Conservation (phyloP, 768 basidiomycete species). For the Pleurotus tuoliensis region DNA sequence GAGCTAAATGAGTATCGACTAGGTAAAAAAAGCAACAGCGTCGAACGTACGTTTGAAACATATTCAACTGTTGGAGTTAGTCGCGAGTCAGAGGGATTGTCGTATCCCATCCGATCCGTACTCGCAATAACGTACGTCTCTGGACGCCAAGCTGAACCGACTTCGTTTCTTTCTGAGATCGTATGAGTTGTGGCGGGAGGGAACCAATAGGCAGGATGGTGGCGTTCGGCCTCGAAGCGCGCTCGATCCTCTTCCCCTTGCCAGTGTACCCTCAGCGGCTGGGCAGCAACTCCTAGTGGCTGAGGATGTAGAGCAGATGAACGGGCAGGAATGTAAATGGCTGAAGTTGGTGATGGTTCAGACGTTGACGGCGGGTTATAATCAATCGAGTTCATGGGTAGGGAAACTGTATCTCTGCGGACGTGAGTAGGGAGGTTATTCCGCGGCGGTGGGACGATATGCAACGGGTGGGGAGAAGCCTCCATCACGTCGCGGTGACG, state of each 20-base stretch:
- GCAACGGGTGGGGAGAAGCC: conserved; percentile 10
- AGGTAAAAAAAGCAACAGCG: not conserved
- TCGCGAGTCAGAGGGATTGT: conserved; percentile 11
- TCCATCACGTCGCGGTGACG: not conserved
- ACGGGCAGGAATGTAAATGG: not conserved
- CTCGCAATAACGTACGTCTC: conserved; percentile 9
- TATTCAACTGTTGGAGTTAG: conserved; percentile 14
- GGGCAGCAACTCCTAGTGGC: conserved; percentile 18
- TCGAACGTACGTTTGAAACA: conserved; percentile 20
- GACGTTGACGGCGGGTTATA: conserved; percentile 3
- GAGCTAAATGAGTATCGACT: not conserved
- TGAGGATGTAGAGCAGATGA: conserved; percentile 14
- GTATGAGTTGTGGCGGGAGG: not conserved
- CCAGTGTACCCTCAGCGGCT: conserved; percentile 9
- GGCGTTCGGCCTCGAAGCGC: conserved; percentile 1
- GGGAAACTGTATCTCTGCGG: conserved; percentile 26
- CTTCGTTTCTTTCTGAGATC: not conserved
- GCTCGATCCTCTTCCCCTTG: conserved; percentile 2
- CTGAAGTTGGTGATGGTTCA: conserved; percentile 13
- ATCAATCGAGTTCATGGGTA: conserved; percentile 19
- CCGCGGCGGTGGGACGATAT: conserved; percentile 12
- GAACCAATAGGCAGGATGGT: conserved; percentile 13
- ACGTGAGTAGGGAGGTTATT: conserved; percentile 13
- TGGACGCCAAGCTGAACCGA: conserved; percentile 6
- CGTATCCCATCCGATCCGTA: conserved; percentile 23